Evolutionary conservation across 352 stramenopile species (phyloP).

Genomic region (Phytophthora rubi): DNA sequence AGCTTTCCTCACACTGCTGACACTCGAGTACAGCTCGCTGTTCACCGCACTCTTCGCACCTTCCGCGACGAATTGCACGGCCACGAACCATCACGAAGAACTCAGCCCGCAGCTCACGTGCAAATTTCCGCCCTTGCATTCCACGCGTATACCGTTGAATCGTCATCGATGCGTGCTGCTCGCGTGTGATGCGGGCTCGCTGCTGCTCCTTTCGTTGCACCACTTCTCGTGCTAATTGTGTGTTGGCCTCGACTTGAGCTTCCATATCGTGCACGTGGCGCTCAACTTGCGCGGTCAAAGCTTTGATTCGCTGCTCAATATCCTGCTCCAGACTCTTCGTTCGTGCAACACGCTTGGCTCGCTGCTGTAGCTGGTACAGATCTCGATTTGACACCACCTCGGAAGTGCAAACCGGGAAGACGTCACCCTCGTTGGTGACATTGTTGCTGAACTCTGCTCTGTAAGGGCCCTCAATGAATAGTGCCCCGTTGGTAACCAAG

Average conservation of each 20-base stretch:
- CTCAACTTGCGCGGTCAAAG: conserved; percentile 33
- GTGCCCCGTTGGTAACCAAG: conserved; percentile 25
- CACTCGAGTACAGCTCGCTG: conserved; percentile 71
- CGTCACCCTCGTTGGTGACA: conserved; percentile 23
- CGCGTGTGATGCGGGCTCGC: conserved; percentile 39
- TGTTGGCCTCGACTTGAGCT: conserved; percentile 64
- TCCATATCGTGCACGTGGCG: conserved; percentile 62
- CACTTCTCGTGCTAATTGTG: conserved; percentile 48
- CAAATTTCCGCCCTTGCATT: conserved; percentile 42
- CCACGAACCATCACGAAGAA: conserved; percentile 79
- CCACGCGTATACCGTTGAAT: conserved; percentile 68
- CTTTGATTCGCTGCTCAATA: conserved; percentile 26
- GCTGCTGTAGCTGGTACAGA: conserved; percentile 48
- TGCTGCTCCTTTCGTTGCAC: conserved; percentile 33
- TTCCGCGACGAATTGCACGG: conserved; percentile 67
- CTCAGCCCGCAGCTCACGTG: conserved; percentile 54
- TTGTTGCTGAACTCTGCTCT: conserved; percentile 34
- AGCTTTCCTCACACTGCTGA: conserved; percentile 65
- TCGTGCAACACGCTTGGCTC: conserved; percentile 16
- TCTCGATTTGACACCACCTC: conserved; percentile 57
- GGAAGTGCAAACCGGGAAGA: conserved; percentile 45
- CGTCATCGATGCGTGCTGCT: conserved; percentile 44
- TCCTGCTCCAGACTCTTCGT: conserved; percentile 29
- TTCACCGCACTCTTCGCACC: conserved; percentile 79
- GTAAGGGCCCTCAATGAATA: conserved; percentile 18